A percentile compares a stretch with the other conserved stretches of the same genome.
phyloP scores from a whole-genome alignment of 768 basidiomycete species.

The Boletus reticuloceps region DNA sequence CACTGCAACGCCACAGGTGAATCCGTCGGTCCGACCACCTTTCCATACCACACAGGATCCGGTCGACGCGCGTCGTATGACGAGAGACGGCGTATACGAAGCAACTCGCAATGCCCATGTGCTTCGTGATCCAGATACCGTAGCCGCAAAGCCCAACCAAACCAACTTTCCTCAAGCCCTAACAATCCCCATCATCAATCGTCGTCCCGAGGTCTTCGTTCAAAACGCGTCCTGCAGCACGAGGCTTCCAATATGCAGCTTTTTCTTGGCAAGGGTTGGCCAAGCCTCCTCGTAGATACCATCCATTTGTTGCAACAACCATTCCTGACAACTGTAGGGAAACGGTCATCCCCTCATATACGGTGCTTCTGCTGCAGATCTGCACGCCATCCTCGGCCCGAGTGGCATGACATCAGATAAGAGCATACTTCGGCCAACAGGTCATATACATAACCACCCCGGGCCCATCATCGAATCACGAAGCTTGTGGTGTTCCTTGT shows the following conservation, averaged over 20 bases:
- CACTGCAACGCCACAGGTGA: background rate
- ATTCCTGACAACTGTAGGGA: too few relatives aligned
- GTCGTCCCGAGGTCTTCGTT: background rate
- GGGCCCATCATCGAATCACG: too few relatives aligned
- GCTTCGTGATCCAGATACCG: background rate
- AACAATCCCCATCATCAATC: background rate
- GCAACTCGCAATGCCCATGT: background rate
- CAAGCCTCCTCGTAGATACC: too few relatives aligned
- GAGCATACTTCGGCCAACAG: background rate
- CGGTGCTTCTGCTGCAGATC: conserved; percentile 4
- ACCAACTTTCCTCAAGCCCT: background rate
- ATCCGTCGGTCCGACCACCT: background rate
- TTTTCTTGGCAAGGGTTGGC: background rate
- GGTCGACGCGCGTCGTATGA: too few relatives aligned
- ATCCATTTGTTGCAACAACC: too few relatives aligned
- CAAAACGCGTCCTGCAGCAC: background rate
- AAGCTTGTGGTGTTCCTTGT: too few relatives aligned
- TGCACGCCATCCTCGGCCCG: background rate
- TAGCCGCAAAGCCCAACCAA: background rate
- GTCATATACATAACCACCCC: too few relatives aligned
- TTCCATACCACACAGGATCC: too few relatives aligned
- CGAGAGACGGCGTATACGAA: too few relatives aligned
- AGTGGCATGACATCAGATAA: background rate
- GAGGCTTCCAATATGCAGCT: background rate
- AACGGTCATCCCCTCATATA: too few relatives aligned